These are phyloP conservation scores for Centrapalus pauciflorus DNA, from an alignment of 129 eudicot species.

Conservation along the genomic window DNA sequence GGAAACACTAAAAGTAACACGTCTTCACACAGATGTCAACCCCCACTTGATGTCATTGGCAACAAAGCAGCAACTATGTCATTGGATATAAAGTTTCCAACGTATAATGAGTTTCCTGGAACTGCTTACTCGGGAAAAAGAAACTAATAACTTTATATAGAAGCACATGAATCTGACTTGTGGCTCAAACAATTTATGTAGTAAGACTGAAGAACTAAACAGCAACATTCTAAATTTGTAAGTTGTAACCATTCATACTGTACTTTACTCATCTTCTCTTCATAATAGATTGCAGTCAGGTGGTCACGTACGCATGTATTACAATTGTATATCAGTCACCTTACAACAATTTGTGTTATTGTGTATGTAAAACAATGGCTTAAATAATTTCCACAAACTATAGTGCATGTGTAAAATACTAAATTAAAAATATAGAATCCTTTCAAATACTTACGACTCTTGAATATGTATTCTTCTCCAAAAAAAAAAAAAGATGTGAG, in stretches of 20 bases:
- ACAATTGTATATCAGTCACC: not conserved
- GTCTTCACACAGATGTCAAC: not conserved
- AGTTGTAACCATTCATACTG: not conserved
- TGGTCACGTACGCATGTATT: not conserved
- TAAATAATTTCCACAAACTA: not conserved
- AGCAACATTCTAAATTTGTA: not conserved
- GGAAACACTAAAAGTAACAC: not conserved
- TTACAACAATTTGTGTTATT: not conserved
- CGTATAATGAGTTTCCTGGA: not conserved
- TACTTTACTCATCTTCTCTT: not conserved
- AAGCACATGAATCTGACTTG: slow-evolving; percentile 2
- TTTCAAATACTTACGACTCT: slow-evolving; percentile 4
- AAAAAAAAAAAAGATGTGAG: not conserved
- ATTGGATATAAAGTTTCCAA: not conserved
- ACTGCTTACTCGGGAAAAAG: not conserved
- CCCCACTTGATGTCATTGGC: slow-evolving; percentile 5
- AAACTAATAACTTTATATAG: not conserved
- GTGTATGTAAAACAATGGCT: not conserved
- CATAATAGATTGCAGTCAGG: not conserved
- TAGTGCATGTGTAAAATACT: not conserved
- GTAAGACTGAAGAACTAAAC: not conserved
- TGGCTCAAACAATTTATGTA: not conserved
- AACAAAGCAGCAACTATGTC: not conserved
- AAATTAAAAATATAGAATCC: not conserved
- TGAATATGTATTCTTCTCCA: slow-evolving; percentile 3